Conservation (phyloP, 179 eudicot species). For the Drosera spatulata region DNA sequence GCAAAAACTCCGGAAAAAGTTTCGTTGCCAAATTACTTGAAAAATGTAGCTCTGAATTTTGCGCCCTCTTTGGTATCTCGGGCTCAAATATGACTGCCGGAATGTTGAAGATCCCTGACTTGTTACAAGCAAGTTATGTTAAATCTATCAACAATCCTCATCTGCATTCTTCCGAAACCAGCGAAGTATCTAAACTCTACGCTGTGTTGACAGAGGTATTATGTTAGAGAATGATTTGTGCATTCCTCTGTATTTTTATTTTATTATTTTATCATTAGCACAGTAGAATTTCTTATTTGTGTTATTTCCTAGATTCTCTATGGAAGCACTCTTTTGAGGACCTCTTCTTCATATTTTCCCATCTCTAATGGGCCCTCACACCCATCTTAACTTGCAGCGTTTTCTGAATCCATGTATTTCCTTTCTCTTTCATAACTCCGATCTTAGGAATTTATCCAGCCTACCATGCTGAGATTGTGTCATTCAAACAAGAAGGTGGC, state of each 20-base stretch:
- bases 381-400: too few relatives aligned
- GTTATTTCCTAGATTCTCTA: not conserved
- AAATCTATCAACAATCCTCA: slow-evolving; percentile 15
- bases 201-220: slow-evolving; percentile 55
- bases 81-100: slow-evolving; percentile 18
- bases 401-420: too few relatives aligned
- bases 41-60: slow-evolving; percentile 63
- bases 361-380: too few relatives aligned
- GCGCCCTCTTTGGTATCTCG: slow-evolving; percentile 46
- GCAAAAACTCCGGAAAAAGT: slow-evolving; percentile 23
- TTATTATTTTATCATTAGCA: not conserved
- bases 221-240: not conserved
- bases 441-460: too few relatives aligned
- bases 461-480: too few relatives aligned
- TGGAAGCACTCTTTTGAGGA: too few relatives aligned
- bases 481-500: too few relatives aligned
- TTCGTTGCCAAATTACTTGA: slow-evolving; percentile 52
- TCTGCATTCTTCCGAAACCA: slow-evolving; percentile 36
- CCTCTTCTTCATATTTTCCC: too few relatives aligned
- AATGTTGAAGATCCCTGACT: slow-evolving; percentile 14
- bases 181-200: slow-evolving; percentile 39
- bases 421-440: too few relatives aligned
- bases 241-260: not conserved
- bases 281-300: not conserved
- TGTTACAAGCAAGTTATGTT: slow-evolving; percentile 13